A percentile compares a stretch with the other conserved stretches of the same genome.
These are phyloP conservation scores for Erythrophleum fordii DNA, from an alignment of 306 rosid species.

Conservation along the genomic window DNA sequence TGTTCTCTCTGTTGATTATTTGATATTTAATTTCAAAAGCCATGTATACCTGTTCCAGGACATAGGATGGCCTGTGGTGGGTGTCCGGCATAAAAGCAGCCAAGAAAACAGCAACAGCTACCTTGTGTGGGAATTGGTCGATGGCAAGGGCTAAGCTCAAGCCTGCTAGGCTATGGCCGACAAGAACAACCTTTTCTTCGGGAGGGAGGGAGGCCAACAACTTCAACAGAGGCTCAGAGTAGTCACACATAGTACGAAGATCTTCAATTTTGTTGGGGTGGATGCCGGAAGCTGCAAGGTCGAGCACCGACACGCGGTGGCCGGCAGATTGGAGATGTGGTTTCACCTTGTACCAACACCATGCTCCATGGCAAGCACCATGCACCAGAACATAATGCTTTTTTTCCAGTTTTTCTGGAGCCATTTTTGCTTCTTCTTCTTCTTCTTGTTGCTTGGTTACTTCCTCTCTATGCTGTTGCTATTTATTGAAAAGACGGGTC, in stretches of 20 bases:
- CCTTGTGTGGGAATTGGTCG: slow-evolving; percentile 63
- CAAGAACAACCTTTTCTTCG: slow-evolving; percentile 61
- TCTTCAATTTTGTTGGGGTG: slow-evolving; percentile 51
- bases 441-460: background rate
- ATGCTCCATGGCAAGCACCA: slow-evolving; percentile 80
- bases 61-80: slow-evolving; percentile 53
- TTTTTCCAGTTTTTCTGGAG: background rate
- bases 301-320: slow-evolving; percentile 56
- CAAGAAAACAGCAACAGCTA: slow-evolving; percentile 61
- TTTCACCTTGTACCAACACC: slow-evolving; percentile 81
- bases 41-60: slow-evolving; percentile 63
- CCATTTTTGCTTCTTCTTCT: background rate
- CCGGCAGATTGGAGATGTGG: slow-evolving; percentile 64
- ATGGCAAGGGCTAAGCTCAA: slow-evolving; percentile 65
- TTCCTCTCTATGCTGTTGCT: no score
- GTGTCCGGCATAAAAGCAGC: slow-evolving; percentile 68
- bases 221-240: slow-evolving; percentile 63
- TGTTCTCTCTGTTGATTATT: background rate
- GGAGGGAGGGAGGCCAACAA: slow-evolving; percentile 46
- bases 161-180: slow-evolving; percentile 85
- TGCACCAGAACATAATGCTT: slow-evolving; percentile 74
- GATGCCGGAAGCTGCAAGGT: slow-evolving; percentile 68
- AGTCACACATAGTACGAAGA: slow-evolving; percentile 42
- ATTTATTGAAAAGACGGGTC: no score
- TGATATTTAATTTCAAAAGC: background rate